Evolutionary conservation across 495 filamentous ascomycete genomes (phyloP), one percentile per base, ranked within the genome.

Genomic region (Staphylotrichum tortipilum): DNA sequence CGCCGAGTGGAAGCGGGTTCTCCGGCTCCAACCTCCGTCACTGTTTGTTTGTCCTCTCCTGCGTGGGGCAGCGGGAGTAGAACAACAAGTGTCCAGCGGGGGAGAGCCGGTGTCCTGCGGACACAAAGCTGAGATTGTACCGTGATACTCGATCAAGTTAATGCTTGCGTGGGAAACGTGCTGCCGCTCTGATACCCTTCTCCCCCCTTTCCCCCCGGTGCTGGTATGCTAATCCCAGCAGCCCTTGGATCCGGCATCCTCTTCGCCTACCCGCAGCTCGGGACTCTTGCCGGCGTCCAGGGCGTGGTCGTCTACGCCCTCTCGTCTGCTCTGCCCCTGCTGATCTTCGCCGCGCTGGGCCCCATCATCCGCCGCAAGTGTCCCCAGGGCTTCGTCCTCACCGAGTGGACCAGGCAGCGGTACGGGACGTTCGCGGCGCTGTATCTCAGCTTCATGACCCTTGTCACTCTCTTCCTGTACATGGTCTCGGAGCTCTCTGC

Each of bases 91-190:
- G 33, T n/a, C 51, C 35, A 50, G 47, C 31, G 49, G 52, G 51
- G 67, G 61, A 66, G 54, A 68, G 47, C 58, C 52, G 30, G 44
- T 28, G 49, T 33, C 47, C 51, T 67, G 67, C 47, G 53, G 60
- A 75, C 64, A 78, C 66, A 79, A 86, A 78, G 85, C 85, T 89
- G 85, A 89, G 85, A 88, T 80, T 78, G 81, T 77, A 89, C 85
- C 85, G 84, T 87, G 71, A 83, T 76, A 89, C 85, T 88, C 85
- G 85, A 88, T 83, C 85, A 88, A 88, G 85, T 83, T 88, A 89
- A 89, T 84, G 80, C 85, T 88, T 89, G 85, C 85, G 85, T 88
- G 85, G 78, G 85, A 81, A 89, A 86, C 63, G 84, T 88, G 85
- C 82, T 88, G 85, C 85, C 85, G 83, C 84, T 83, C 71, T 65